These are phyloP conservation scores for Yamadazyma epiphylla DNA, from an alignment of 1,139 yeast species.

Conservation along the genomic window DNA sequence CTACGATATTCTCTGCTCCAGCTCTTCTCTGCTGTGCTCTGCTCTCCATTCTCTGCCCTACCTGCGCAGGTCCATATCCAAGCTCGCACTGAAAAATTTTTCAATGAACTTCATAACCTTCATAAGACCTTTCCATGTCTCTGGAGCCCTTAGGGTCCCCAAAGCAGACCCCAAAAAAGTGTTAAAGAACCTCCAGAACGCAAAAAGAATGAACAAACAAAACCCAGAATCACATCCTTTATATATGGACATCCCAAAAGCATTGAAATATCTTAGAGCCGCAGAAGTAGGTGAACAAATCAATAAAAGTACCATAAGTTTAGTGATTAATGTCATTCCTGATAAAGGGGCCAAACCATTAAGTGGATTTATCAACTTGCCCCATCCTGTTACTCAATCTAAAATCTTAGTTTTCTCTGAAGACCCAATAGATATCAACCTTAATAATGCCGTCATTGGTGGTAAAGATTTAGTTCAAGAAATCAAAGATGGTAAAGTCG, in stretches of 20 bases:
- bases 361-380: slow-evolving; percentile 69
- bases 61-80: too few relatives aligned
- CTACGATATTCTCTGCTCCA: too few relatives aligned
- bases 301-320: slow-evolving; percentile 61
- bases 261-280: slow-evolving; percentile 78
- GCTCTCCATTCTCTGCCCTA: too few relatives aligned
- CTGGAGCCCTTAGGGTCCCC: slow-evolving; percentile 4
- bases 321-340: slow-evolving; percentile 65
- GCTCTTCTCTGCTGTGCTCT: too few relatives aligned
- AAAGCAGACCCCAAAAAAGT: slow-evolving; percentile 16
- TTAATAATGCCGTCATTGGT: slow-evolving; percentile 44
- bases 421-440: slow-evolving; percentile 17
- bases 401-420: slow-evolving; percentile 68
- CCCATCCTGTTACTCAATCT: slow-evolving; percentile 67
- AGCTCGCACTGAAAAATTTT: too few relatives aligned
- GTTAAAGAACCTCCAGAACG: slow-evolving; percentile 29
- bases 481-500: slow-evolving; percentile 51
- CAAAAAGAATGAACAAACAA: slow-evolving; percentile 37
- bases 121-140: slow-evolving; percentile 6
- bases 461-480: slow-evolving; percentile 67
- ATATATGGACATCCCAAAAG: slow-evolving; percentile 69
- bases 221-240: slow-evolving; percentile 54
- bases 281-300: slow-evolving; percentile 84
- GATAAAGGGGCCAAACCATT: slow-evolving; percentile 79
- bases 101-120: too few relatives aligned